phyloP scores from a whole-genome alignment of 352 stramenopile genomes.

The Pythium chondricola region DNA sequence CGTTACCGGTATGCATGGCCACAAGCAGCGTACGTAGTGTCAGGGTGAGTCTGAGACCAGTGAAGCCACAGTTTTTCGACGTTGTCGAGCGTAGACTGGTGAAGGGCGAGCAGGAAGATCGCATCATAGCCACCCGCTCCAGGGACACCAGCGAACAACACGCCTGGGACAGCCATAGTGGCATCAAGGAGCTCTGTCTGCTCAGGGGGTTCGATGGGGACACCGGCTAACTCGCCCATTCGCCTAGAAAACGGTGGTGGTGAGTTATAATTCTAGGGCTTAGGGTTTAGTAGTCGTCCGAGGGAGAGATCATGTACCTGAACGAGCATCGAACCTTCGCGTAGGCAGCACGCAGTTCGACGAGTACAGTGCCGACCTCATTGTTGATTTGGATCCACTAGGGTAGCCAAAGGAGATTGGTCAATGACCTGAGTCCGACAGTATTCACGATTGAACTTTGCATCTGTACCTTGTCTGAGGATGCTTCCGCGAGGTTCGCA shows the following conservation, averaged over 20 bases:
- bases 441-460: background rate
- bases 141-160: conserved; percentile 92
- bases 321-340: too few species aligned
- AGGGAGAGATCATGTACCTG: too few species aligned
- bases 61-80: conserved; percentile 75
- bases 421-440: too few species aligned
- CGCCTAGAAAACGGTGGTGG: conserved; percentile 78
- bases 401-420: too few species aligned
- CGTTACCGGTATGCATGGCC: background rate
- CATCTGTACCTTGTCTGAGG: conserved; percentile 7
- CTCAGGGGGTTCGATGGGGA: conserved; percentile 90
- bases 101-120: conserved; percentile 88
- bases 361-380: too few species aligned
- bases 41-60: conserved; percentile 45
- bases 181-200: conserved; percentile 92
- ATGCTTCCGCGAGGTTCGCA: conserved; percentile 1
- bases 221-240: conserved; percentile 87
- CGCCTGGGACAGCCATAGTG: conserved; percentile 89
- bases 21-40: conserved; percentile 30
- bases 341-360: too few species aligned
- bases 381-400: too few species aligned
- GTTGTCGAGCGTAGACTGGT: conserved; percentile 36
- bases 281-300: too few species aligned
- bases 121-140: conserved; percentile 96
- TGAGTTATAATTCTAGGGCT: too few species aligned